These are phyloP conservation scores for Ceratobasidium sp. DNA, from an alignment of 1,284 basidiomycete species.

Conservation along the genomic window DNA sequence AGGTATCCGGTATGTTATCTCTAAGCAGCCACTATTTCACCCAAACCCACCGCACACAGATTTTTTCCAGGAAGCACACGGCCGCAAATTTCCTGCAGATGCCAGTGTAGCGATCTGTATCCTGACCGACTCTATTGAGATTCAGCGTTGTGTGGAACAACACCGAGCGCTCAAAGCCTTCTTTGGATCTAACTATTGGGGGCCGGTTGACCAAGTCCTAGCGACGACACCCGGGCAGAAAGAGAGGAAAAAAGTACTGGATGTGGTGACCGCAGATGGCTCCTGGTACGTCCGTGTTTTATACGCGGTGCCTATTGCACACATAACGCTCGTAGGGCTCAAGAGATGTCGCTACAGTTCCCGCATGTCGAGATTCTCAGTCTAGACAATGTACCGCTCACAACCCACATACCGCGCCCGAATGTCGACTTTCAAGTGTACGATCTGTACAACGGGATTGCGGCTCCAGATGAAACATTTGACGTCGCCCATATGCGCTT, in stretches of 20 bases:
- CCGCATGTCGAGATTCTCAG: conserved; percentile 11
- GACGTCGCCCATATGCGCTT: conserved; percentile 12
- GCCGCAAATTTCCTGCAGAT: conserved; percentile 16
- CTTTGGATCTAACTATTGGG: background rate
- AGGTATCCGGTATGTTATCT: background rate
- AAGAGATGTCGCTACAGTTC: conserved; percentile 22
- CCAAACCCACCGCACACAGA: background rate
- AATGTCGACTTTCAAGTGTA: conserved; percentile 28
- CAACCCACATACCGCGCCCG: conserved; percentile 2
- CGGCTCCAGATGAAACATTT: background rate
- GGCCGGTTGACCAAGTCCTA: background rate
- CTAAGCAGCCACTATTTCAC: background rate
- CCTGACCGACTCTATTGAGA: conserved; percentile 4
- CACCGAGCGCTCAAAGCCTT: conserved; percentile 3
- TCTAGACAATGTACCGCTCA: conserved; percentile 9
- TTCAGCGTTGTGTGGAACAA: conserved; percentile 10
- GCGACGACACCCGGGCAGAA: background rate
- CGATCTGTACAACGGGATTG: conserved; percentile 20
- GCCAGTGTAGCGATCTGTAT: background rate
- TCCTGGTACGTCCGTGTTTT: background rate
- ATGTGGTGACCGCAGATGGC: conserved; percentile 25
- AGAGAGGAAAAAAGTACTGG: conserved; percentile 16
- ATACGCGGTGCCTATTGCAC: background rate
- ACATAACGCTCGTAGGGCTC: background rate
- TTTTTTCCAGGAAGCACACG: conserved; percentile 22